Conservation (phyloP, 225 moss, liverwort and hornwort genomes). For the Physcomitrium patens region DNA sequence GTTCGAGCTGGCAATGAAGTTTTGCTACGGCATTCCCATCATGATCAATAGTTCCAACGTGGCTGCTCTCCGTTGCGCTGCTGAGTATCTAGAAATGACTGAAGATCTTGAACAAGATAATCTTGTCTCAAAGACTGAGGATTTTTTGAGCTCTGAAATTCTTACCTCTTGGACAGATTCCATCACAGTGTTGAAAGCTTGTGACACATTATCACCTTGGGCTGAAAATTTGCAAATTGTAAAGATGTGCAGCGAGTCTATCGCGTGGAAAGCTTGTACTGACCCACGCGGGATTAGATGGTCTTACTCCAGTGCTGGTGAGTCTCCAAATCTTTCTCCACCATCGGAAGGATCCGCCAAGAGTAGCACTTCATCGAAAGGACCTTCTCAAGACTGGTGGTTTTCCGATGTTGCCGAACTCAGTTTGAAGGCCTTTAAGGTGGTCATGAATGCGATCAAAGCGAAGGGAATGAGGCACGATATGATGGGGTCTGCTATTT, state of each 20-base stretch:
- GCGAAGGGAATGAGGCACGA: conserved; percentile 88
- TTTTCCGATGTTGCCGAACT: conserved; percentile 72
- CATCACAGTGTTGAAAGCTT: conserved; percentile 68
- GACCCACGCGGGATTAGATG: conserved; percentile 89
- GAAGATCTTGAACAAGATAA: conserved; percentile 80
- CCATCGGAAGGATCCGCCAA: conserved; percentile 36
- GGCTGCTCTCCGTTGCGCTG: conserved; percentile 76
- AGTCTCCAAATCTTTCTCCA: conserved; percentile 51
- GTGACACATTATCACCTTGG: conserved; percentile 65
- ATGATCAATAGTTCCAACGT: conserved; percentile 75
- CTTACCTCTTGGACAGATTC: conserved; percentile 95
- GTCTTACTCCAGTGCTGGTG: conserved; percentile 76
- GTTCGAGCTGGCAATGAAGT: conserved; percentile 85
- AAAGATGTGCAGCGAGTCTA: conserved; percentile 83
- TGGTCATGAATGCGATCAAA: conserved; percentile 79
- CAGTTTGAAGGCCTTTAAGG: conserved; percentile 58
- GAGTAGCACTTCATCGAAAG: conserved; percentile 41
- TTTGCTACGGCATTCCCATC: conserved; percentile 85
- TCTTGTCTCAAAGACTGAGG: conserved; percentile 76
- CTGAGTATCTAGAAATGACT: conserved; percentile 92
- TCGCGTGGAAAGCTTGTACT: conserved; percentile 93
- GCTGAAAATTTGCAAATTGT: conserved; percentile 82
- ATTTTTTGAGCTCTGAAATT: conserved; percentile 71
- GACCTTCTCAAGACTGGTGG: conserved; percentile 89
- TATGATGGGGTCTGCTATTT: conserved; percentile 76